phyloP scores from a whole-genome alignment of 1,284 basidiomycete genomes.

The Ceratobasidium sp. region DNA sequence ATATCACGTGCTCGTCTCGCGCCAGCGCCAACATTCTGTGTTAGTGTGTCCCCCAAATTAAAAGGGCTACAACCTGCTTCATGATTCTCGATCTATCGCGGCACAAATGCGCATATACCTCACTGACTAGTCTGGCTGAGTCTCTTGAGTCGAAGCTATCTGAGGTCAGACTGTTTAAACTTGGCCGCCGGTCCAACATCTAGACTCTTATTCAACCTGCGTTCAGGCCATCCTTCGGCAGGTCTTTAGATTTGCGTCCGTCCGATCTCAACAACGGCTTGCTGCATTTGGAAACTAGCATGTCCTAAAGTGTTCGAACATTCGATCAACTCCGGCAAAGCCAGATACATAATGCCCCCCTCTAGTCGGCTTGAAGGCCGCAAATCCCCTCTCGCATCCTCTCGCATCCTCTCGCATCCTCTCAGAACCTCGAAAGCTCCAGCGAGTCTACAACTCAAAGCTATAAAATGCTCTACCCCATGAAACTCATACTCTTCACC shows the following conservation, averaged over 20 bases:
- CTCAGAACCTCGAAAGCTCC: not conserved
- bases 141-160: not conserved
- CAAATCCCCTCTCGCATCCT: not conserved
- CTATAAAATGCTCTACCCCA: not conserved
- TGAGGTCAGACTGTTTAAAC: not conserved
- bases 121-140: not conserved
- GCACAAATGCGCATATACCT: not conserved
- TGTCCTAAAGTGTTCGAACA: slow-evolving; percentile 1
- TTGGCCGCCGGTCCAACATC: not conserved
- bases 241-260: not conserved
- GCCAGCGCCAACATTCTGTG: not conserved
- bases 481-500: not conserved
- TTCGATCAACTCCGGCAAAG: not conserved
- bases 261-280: not conserved
- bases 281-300: not conserved
- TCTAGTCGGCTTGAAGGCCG: not conserved
- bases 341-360: not conserved
- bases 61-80: not conserved
- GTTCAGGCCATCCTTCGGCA: not conserved
- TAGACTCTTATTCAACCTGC: not conserved
- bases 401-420: not conserved
- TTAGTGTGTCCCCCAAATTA: too few relatives aligned
- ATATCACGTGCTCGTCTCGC: not conserved
- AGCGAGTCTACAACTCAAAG: not conserved
- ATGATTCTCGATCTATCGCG: not conserved